phyloP scores from a whole-genome alignment of 2,329 filamentous ascomycete genomes.

The Xylariaceae sp. region DNA sequence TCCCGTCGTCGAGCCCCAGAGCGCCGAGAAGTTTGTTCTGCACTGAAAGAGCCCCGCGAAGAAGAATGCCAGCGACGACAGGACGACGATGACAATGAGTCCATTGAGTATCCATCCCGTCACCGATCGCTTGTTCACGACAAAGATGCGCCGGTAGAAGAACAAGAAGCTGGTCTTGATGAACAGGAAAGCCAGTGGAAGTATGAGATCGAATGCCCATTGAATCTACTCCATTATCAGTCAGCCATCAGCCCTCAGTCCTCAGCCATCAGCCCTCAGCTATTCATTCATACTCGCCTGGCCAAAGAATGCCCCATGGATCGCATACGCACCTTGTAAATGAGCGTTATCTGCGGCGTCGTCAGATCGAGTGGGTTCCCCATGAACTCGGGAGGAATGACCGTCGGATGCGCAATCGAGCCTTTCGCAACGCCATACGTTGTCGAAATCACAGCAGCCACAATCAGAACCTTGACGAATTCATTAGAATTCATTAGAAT shows the following conservation, averaged over 20 bases:
- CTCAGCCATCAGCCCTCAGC: no score
- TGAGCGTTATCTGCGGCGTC: constrained; percentile 10
- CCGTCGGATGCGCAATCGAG: constrained; percentile 12
- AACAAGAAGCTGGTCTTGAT: constrained; percentile 23
- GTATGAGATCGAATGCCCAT: constrained; percentile 18
- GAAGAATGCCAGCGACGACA: constrained; percentile 16
- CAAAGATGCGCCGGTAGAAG: constrained; percentile 23
- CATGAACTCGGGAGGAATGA: constrained; percentile 1
- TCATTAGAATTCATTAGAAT: no score
- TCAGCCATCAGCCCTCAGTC: no score
- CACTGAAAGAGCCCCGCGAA: constrained; percentile 20
- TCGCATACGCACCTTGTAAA: constrained; percentile 8
- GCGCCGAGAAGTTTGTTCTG: constrained; percentile 10
- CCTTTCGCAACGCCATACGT: neutral
- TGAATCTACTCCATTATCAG: constrained; percentile 14
- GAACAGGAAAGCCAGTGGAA: constrained; percentile 22
- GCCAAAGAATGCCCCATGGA: no score
- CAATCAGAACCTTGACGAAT: constrained; percentile 10
- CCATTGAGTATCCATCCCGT: constrained; percentile 12
- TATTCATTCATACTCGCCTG: no score
- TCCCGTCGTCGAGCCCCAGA: constrained; percentile 14
- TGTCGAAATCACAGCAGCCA: constrained; percentile 15
- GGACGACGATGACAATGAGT: constrained; percentile 5
- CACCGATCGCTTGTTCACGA: constrained; percentile 1
- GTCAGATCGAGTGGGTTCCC: constrained; percentile 2